These are phyloP conservation scores for Simplicillium aogashimaense DNA, from an alignment of 2,329 filamentous ascomycete genomes.

Conservation along the genomic window DNA sequence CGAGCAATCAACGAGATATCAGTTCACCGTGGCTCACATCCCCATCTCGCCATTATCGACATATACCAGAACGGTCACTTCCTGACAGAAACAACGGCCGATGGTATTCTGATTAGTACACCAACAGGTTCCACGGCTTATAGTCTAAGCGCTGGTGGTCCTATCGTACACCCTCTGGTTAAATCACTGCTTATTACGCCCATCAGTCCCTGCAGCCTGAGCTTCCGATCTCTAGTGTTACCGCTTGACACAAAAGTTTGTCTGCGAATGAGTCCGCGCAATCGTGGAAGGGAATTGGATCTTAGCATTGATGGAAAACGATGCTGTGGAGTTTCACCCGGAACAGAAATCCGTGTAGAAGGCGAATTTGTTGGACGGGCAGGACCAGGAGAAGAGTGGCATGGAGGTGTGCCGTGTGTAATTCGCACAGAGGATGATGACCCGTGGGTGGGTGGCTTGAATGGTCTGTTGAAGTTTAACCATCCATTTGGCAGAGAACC, in stretches of 20 bases:
- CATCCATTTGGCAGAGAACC: conserved; percentile 69
- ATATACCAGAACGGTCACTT: conserved; percentile 84
- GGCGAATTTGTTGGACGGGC: conserved; percentile 62
- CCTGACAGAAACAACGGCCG: conserved; percentile 86
- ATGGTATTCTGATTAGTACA: conserved; percentile 89
- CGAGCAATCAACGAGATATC: conserved; percentile 92
- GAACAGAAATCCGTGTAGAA: conserved; percentile 79
- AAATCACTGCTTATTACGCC: conserved; percentile 83
- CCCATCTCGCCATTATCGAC: conserved; percentile 85
- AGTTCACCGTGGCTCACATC: conserved; percentile 80
- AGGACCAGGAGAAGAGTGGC: conserved; percentile 39
- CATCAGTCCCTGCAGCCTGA: conserved; percentile 85
- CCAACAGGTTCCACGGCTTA: conserved; percentile 95
- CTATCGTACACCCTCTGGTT: conserved; percentile 89
- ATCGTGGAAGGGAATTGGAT: conserved; percentile 65
- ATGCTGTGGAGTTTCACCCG: conserved; percentile 57
- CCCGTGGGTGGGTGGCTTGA: conserved; percentile 92
- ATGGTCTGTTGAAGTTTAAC: conserved; percentile 92
- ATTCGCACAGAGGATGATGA: conserved; percentile 72
- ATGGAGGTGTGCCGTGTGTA: conserved; percentile 83
- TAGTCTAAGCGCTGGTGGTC: conserved; percentile 82
- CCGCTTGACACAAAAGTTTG: conserved; percentile 79
- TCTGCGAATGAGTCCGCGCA: conserved; percentile 71
- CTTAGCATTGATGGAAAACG: conserved; percentile 71
- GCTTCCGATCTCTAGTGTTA: conserved; percentile 83